Evolutionary conservation across 768 basidiomycete genomes (phyloP).

Genomic region (Lentinula aciculospora): DNA sequence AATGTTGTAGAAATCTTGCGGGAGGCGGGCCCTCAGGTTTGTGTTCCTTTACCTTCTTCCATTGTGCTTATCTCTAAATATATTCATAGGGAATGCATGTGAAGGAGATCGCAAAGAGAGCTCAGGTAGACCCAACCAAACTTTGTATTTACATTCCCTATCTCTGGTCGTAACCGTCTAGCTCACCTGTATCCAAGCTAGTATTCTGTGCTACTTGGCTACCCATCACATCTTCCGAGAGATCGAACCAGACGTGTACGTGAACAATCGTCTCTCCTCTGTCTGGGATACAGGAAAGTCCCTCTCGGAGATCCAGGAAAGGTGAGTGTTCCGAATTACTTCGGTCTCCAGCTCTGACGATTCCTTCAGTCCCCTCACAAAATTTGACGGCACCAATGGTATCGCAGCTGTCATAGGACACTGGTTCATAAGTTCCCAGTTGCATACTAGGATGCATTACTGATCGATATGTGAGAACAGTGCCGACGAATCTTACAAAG

Average conservation of each 20-base stretch:
- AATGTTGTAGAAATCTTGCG: conserved; percentile 26
- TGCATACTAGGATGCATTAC: neutral
- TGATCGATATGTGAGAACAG: neutral
- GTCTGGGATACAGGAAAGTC: conserved; percentile 20
- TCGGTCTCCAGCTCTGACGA: neutral
- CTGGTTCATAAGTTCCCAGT: too few species aligned
- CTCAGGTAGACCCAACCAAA: conserved; percentile 16
- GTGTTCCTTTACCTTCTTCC: too few species aligned
- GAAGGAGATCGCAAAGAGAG: conserved; percentile 20
- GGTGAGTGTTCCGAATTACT: conserved; percentile 7
- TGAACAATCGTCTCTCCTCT: conserved; percentile 24
- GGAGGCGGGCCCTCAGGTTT: conserved; percentile 21
- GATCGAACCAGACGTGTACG: conserved; percentile 22
- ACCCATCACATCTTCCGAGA: conserved; percentile 28
- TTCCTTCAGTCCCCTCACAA: neutral
- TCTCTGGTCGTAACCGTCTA: neutral
- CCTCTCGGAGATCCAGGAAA: conserved; percentile 12
- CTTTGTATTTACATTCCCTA: conserved; percentile 17
- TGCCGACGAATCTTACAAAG: conserved; percentile 4
- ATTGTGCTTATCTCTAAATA: neutral
- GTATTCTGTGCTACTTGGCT: conserved; percentile 25
- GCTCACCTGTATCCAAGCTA: conserved; percentile 16
- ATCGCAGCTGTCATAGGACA: conserved; percentile 13
- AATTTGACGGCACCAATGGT: conserved; percentile 8
- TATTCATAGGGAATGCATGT: conserved; percentile 23